phyloP scores from a whole-genome alignment of 768 basidiomycete genomes.

The Trametes gibbosa region DNA sequence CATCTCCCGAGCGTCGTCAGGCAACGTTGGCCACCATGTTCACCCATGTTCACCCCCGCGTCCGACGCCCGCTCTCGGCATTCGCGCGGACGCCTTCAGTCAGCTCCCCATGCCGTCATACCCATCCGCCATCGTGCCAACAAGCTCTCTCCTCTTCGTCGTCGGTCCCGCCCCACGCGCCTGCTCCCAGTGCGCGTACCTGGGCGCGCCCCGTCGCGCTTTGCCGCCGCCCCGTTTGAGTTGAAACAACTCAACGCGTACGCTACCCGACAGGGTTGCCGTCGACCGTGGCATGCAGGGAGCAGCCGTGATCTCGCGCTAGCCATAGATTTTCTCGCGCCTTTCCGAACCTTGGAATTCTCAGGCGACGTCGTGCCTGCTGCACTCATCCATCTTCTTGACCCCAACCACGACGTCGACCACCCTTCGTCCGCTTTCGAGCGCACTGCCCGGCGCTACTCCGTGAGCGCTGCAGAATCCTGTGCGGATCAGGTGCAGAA shows the following conservation, averaged over 20 bases:
- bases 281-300: too few relatives aligned
- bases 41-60: too few relatives aligned
- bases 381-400: too few relatives aligned
- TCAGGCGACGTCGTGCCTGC: too few relatives aligned
- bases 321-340: too few relatives aligned
- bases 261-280: background rate
- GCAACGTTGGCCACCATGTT: too few relatives aligned
- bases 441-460: background rate
- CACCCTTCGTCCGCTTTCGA: too few relatives aligned
- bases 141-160: background rate
- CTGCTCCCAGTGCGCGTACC: slow-evolving; percentile 5
- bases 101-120: background rate
- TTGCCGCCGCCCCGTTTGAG: background rate
- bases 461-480: background rate
- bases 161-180: slow-evolving; percentile 4
- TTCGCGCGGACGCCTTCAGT: background rate
- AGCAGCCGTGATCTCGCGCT: too few relatives aligned
- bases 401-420: too few relatives aligned
- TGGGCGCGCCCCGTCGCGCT: background rate
- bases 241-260: background rate
- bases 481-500: background rate
- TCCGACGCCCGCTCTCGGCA: background rate
- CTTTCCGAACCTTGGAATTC: too few relatives aligned
- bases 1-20: too few relatives aligned
- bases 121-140: background rate